Evolutionary conservation across 441 rosid species (phyloP).

Genomic region (Daphne laureola): DNA sequence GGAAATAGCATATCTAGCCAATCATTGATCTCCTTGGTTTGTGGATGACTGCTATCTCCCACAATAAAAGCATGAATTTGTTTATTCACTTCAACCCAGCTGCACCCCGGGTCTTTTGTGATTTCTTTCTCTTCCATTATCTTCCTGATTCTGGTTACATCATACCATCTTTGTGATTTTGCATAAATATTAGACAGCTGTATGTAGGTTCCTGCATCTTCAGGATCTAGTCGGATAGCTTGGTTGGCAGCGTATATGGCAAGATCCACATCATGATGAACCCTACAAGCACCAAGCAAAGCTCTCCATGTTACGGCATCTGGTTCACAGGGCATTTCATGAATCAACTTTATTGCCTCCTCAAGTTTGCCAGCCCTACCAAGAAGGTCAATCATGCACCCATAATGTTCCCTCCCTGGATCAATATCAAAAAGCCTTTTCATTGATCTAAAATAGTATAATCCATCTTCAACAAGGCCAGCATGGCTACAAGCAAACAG

Average conservation of each 20-base stretch:
- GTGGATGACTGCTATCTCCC: slow-evolving; percentile 56
- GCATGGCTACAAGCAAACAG: slow-evolving; percentile 82
- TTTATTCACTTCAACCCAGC: slow-evolving; percentile 69
- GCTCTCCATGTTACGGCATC: slow-evolving; percentile 75
- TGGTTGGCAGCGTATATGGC: slow-evolving; percentile 51
- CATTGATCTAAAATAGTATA: slow-evolving; percentile 58
- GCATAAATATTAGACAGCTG: slow-evolving; percentile 71
- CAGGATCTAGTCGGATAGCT: slow-evolving; percentile 42
- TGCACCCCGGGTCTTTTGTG: slow-evolving; percentile 65
- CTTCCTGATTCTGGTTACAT: slow-evolving; percentile 43
- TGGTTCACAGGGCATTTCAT: slow-evolving; percentile 53
- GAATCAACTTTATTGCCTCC: slow-evolving; percentile 45
- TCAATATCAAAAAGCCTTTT: slow-evolving; percentile 50
- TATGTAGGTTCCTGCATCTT: slow-evolving; percentile 63
- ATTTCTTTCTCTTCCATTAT: slow-evolving; percentile 43
- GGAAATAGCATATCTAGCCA: slow-evolving; percentile 33
- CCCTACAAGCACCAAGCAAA: slow-evolving; percentile 60
- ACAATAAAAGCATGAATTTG: slow-evolving; percentile 59
- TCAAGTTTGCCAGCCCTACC: slow-evolving; percentile 67
- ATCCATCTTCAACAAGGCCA: slow-evolving; percentile 55
- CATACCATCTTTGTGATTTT: slow-evolving; percentile 54
- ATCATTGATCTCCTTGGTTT: slow-evolving; percentile 31
- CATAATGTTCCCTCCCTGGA: slow-evolving; percentile 64
- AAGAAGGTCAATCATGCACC: slow-evolving; percentile 73
- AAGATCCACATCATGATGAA: slow-evolving; percentile 44